phyloP scores from a whole-genome alignment of 108 stramenopile genomes.

The Nitzschia sp. region DNA sequence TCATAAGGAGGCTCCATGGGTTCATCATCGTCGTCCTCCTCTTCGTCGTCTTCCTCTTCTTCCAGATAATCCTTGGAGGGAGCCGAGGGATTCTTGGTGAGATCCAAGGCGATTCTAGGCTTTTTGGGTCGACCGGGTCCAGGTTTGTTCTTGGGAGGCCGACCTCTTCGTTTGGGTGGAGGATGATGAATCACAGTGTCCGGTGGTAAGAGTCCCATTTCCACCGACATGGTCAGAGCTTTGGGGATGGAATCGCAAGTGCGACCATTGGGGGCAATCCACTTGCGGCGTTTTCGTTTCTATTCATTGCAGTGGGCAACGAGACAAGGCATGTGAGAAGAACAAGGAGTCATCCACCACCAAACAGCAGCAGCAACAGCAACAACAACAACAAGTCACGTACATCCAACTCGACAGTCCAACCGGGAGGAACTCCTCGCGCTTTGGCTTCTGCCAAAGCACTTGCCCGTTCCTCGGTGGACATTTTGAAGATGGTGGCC shows the following conservation, averaged over 20 bases:
- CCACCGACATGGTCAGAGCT: slow-evolving; percentile 56
- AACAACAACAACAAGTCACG: slow-evolving; percentile 21
- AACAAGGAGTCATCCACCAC: neutral
- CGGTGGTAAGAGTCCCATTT: slow-evolving; percentile 50
- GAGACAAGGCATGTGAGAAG: neutral
- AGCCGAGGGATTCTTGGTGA: slow-evolving; percentile 11
- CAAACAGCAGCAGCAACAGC: neutral
- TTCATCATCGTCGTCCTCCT: slow-evolving; percentile 31
- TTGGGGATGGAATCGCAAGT: slow-evolving; percentile 63
- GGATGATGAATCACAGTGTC: slow-evolving; percentile 41
- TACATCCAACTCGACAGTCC: slow-evolving; percentile 58
- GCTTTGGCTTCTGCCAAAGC: slow-evolving; percentile 54
- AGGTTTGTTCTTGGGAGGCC: slow-evolving; percentile 16
- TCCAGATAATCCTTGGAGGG: slow-evolving; percentile 3
- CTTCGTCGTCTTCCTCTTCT: slow-evolving; percentile 20
- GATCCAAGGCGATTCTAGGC: slow-evolving; percentile 28
- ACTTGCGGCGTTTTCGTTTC: slow-evolving; percentile 63
- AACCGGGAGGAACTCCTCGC: slow-evolving; percentile 58
- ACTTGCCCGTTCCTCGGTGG: slow-evolving; percentile 36
- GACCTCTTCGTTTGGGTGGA: slow-evolving; percentile 26
- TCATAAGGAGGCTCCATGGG: slow-evolving; percentile 40
- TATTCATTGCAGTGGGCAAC: neutral
- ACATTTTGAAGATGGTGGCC: slow-evolving; percentile 23
- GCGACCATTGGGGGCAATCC: slow-evolving; percentile 52
- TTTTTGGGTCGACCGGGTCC: slow-evolving; percentile 8